These are phyloP conservation scores for Debaryomyces sp. DNA, from an alignment of 1,139 yeast genomes.

Conservation along the genomic window DNA sequence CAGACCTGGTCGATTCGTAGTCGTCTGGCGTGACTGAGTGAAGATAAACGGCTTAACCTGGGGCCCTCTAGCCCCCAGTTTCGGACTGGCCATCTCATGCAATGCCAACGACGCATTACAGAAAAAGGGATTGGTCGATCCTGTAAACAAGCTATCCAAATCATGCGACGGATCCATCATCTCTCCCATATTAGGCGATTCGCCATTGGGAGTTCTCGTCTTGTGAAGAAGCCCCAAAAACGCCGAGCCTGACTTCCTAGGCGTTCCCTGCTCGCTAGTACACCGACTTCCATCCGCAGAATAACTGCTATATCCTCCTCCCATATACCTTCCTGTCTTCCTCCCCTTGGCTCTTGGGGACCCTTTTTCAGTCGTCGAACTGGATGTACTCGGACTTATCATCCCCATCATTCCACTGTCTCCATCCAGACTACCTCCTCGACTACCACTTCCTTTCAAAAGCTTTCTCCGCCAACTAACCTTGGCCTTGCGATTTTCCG, in stretches of 20 bases:
- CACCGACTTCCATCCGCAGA: neutral
- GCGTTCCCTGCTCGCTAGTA: neutral
- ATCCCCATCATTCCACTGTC: neutral
- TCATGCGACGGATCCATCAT: neutral
- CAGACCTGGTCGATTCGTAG: slow-evolving; percentile 4
- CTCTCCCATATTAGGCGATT: neutral
- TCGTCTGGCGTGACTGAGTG: slow-evolving; percentile 18
- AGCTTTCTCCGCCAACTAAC: slow-evolving; percentile 3
- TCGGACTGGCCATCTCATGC: slow-evolving; percentile 8
- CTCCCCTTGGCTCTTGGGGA: neutral
- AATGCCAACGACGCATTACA: slow-evolving; percentile 7
- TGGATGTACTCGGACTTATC: neutral
- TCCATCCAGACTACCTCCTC: neutral
- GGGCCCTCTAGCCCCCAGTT: slow-evolving; percentile 24
- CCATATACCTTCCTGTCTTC: neutral
- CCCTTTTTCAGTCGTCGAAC: neutral
- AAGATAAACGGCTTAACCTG: slow-evolving; percentile 28
- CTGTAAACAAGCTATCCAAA: neutral
- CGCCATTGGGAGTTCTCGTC: slow-evolving; percentile 3
- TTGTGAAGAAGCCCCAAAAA: slow-evolving; percentile 7
- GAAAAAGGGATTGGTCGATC: neutral
- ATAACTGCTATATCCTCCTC: neutral
- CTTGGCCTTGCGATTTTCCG: neutral
- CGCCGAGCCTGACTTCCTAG: neutral
- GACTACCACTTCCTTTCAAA: neutral